Percentiles rank a stretch among this genome's conserved stretches.
These are phyloP conservation scores for Tylopilus intermedius DNA, from an alignment of 768 basidiomycete species.

Conservation along the genomic window DNA sequence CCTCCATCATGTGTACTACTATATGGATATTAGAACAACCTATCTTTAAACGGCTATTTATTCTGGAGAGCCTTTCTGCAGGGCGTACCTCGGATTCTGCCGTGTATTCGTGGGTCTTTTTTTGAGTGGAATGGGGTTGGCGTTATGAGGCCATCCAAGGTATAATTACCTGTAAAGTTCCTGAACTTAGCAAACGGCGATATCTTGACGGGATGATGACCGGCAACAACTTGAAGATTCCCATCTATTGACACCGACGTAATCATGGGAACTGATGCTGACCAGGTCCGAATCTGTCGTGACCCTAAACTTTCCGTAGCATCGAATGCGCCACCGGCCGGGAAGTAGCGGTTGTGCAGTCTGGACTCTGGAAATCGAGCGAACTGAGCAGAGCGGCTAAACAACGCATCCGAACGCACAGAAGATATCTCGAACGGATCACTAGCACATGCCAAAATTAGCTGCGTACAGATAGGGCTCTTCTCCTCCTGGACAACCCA, in stretches of 20 bases:
- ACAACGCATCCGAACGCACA: too few species aligned
- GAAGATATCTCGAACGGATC: background rate
- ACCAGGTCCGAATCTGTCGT: background rate
- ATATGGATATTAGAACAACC: background rate
- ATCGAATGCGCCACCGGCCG: background rate
- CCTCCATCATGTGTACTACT: background rate
- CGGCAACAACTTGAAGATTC: background rate
- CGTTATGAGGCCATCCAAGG: background rate
- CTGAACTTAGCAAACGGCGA: background rate
- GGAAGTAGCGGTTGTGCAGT: background rate
- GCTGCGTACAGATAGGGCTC: background rate
- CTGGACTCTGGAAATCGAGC: background rate
- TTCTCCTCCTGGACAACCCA: too few species aligned
- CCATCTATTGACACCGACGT: background rate
- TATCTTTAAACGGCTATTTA: background rate
- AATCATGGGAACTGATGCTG: background rate
- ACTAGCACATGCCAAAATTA: too few species aligned
- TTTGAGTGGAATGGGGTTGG: background rate
- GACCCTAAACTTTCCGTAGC: background rate
- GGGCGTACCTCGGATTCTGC: background rate
- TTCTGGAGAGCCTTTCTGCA: background rate
- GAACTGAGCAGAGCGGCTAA: too few species aligned
- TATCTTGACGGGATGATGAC: background rate
- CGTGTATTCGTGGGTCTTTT: background rate
- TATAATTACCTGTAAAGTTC: background rate